phyloP scores from a whole-genome alignment of 108 stramenopile genomes.

The Skeletonema marinoi region DNA sequence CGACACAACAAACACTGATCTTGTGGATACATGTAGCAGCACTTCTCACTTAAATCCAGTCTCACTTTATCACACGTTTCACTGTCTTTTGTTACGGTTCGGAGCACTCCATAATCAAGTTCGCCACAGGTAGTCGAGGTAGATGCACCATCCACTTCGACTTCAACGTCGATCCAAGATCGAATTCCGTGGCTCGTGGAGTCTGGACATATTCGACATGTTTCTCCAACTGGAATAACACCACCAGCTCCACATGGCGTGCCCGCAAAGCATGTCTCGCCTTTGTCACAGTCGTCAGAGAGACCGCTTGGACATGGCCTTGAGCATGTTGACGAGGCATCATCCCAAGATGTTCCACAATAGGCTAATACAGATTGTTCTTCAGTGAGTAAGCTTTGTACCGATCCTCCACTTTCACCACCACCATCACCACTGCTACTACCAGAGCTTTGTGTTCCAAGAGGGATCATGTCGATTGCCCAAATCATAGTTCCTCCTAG shows the following conservation, averaged over 20 bases:
- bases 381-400: slow-evolving; percentile 22
- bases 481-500: slow-evolving; percentile 46
- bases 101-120: slow-evolving; percentile 35
- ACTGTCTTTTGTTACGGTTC: slow-evolving; percentile 27
- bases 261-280: slow-evolving; percentile 45
- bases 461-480: slow-evolving; percentile 47
- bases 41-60: slow-evolving; percentile 16
- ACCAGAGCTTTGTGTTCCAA: slow-evolving; percentile 13
- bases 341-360: slow-evolving; percentile 47
- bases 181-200: slow-evolving; percentile 35
- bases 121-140: slow-evolving; percentile 43
- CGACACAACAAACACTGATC: slow-evolving; percentile 37
- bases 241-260: slow-evolving; percentile 42
- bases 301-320: slow-evolving; percentile 40
- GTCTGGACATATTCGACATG: slow-evolving; percentile 50
- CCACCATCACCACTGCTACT: slow-evolving; percentile 7
- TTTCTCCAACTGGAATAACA: slow-evolving; percentile 11
- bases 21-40: slow-evolving; percentile 41
- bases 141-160: slow-evolving; percentile 38
- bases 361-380: slow-evolving; percentile 24
- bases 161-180: slow-evolving; percentile 42
- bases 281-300: slow-evolving; percentile 39
- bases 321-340: slow-evolving; percentile 26
- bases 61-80: slow-evolving; percentile 39
- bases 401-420: not conserved